A percentile compares a stretch with the other conserved stretches of the same genome.
These are phyloP conservation scores for Luvunga scandens DNA, from an alignment of 345 rosid species.

Conservation along the genomic window DNA sequence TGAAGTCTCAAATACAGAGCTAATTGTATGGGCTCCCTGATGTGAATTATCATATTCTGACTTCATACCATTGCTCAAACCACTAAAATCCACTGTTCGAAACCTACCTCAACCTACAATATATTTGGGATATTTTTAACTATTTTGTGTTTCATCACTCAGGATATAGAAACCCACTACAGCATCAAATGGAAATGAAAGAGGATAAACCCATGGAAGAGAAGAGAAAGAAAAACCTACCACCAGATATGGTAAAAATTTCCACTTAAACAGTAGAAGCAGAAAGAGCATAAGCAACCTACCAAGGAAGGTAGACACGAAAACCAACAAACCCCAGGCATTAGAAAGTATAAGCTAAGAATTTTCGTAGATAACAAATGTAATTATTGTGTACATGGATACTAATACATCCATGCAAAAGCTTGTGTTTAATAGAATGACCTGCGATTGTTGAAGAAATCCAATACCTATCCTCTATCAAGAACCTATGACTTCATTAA, in stretches of 20 bases:
- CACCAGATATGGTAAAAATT: conserved; percentile 10
- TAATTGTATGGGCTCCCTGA: conserved; percentile 21
- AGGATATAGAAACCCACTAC: conserved; percentile 41
- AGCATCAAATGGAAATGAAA: conserved; percentile 33
- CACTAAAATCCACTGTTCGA: conserved; percentile 38
- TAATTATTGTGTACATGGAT: not conserved
- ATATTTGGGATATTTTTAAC: conserved; percentile 25
- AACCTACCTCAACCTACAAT: conserved; percentile 46
- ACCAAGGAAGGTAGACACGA: not conserved
- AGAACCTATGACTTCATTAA: conserved; percentile 1
- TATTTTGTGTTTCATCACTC: conserved; percentile 11
- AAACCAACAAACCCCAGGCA: conserved; percentile 1
- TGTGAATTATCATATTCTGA: conserved; percentile 18
- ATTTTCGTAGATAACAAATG: not conserved
- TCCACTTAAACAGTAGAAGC: conserved; percentile 1
- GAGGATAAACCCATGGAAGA: conserved; percentile 15
- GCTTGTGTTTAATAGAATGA: not conserved
- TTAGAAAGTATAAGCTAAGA: conserved; percentile 1
- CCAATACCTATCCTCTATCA: not conserved
- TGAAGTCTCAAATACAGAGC: conserved; percentile 11
- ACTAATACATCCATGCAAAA: conserved; percentile 4
- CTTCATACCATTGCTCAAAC: conserved; percentile 47
- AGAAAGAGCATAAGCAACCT: not conserved
- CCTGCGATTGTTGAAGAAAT: not conserved
- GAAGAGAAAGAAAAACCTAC: not conserved